These are phyloP conservation scores for Alisma plantagoaquatica DNA, from an alignment of 106 monocot species.

Conservation along the genomic window DNA sequence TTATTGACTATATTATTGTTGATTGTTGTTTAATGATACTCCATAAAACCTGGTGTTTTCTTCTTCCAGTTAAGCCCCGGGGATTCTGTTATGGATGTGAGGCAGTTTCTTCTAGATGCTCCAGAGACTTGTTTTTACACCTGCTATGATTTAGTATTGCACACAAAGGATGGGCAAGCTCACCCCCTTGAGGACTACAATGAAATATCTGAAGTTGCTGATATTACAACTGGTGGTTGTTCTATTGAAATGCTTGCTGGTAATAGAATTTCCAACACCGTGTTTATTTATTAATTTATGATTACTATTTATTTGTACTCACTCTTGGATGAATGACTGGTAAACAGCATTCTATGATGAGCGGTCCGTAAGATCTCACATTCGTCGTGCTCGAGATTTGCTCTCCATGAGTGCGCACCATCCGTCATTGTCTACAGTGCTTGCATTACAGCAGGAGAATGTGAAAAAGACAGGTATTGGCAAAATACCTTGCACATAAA, in stretches of 20 bases:
- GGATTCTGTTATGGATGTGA: slow-evolving; percentile 96
- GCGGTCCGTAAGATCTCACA: slow-evolving; percentile 90
- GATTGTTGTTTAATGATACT: not conserved
- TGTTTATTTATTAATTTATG: no score
- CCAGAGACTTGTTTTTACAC: slow-evolving; percentile 98
- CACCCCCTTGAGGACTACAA: slow-evolving; percentile 89
- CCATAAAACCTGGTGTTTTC: slow-evolving; percentile 9
- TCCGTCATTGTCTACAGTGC: slow-evolving; percentile 69
- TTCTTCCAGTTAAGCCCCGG: slow-evolving; percentile 70
- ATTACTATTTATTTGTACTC: no score
- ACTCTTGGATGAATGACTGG: no score
- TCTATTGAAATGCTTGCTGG: slow-evolving; percentile 87
- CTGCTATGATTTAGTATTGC: slow-evolving; percentile 85
- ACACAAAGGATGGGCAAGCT: slow-evolving; percentile 66
- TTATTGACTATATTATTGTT: not conserved
- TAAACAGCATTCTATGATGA: slow-evolving; percentile 92
- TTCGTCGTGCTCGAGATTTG: slow-evolving; percentile 67
- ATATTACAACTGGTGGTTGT: slow-evolving; percentile 79
- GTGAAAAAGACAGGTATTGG: slow-evolving; percentile 66
- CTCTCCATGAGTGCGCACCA: slow-evolving; percentile 70
- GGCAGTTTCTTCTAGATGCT: slow-evolving; percentile 96
- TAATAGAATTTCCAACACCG: slow-evolving; percentile 13
- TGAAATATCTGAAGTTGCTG: slow-evolving; percentile 96
- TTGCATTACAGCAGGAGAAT: slow-evolving; percentile 79
- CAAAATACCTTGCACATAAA: no score